Conservation (phyloP, 352 stramenopile genomes). For the Phytophthora quininea region DNA sequence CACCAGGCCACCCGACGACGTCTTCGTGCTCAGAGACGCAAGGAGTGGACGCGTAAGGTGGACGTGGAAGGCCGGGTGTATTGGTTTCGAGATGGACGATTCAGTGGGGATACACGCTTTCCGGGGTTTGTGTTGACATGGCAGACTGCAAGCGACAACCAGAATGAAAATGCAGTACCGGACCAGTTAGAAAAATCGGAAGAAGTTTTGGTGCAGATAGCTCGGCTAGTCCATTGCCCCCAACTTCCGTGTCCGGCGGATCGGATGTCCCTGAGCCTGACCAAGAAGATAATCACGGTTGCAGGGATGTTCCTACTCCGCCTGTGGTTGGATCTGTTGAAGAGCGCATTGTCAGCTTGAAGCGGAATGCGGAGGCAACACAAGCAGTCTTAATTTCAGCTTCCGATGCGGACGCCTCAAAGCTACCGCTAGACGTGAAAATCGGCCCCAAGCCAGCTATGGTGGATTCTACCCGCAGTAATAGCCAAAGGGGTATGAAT, state of each 20-base stretch:
- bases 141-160: background rate
- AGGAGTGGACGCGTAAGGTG: conserved; percentile 50
- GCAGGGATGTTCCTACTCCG: background rate
- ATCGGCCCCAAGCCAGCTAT: conserved; percentile 1
- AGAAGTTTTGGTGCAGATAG: background rate
- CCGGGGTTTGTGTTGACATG: conserved; percentile 17
- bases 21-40: conserved; percentile 24
- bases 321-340: conserved; percentile 21
- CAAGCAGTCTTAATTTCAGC: conserved; percentile 3
- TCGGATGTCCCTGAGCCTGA: conserved; percentile 14
- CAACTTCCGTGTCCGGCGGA: background rate
- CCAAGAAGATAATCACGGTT: conserved; percentile 10
- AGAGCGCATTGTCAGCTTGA: conserved; percentile 24
- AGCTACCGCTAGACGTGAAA: conserved; percentile 12
- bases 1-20: conserved; percentile 17
- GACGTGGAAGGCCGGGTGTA: conserved; percentile 41
- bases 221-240: no score
- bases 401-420: conserved; percentile 18
- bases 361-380: conserved; percentile 1
- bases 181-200: background rate
- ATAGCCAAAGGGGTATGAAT: background rate
- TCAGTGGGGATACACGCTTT: conserved; percentile 27
- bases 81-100: conserved; percentile 38
- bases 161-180: no score
- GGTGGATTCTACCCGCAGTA: background rate